phyloP scores from a whole-genome alignment of 192 early-diverging fungal species.

The Pilaira anomala region DNA sequence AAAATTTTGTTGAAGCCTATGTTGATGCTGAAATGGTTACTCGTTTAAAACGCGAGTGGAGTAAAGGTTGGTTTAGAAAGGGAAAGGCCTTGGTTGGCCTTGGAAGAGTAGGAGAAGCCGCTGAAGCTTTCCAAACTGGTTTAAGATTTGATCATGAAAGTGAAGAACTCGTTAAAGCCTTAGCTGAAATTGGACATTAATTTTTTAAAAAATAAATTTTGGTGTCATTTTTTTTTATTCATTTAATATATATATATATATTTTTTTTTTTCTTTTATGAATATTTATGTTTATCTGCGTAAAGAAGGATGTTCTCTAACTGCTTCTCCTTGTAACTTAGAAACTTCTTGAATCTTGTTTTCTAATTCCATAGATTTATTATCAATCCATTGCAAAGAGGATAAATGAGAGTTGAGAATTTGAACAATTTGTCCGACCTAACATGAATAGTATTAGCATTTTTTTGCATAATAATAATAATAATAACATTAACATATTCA shows the following conservation, averaged over 20 bases:
- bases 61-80: slow-evolving; percentile 73
- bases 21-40: slow-evolving; percentile 70
- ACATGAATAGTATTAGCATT: neutral
- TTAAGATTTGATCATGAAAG: slow-evolving; percentile 71
- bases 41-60: slow-evolving; percentile 64
- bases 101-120: slow-evolving; percentile 73
- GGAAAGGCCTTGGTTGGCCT: slow-evolving; percentile 85
- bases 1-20: slow-evolving; percentile 65
- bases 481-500: neutral
- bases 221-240: neutral
- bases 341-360: slow-evolving; percentile 54
- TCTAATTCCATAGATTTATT: slow-evolving; percentile 52
- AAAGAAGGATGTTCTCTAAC: slow-evolving; percentile 21
- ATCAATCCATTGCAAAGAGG: slow-evolving; percentile 94
- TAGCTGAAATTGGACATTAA: slow-evolving; percentile 28
- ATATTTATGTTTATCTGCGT: slow-evolving; percentile 7
- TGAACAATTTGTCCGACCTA: slow-evolving; percentile 73
- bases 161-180: slow-evolving; percentile 72
- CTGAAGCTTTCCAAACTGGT: slow-evolving; percentile 79
- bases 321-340: slow-evolving; percentile 37
- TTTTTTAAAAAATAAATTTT: no score
- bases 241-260: neutral
- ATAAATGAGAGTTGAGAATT: slow-evolving; percentile 89
- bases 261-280: neutral
- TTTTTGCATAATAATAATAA: neutral